A percentile compares a stretch with the other conserved stretches of the same genome.
Evolutionary conservation across 1,139 yeast genomes (phyloP).

Genomic region (Lizanozyma gosingica): DNA sequence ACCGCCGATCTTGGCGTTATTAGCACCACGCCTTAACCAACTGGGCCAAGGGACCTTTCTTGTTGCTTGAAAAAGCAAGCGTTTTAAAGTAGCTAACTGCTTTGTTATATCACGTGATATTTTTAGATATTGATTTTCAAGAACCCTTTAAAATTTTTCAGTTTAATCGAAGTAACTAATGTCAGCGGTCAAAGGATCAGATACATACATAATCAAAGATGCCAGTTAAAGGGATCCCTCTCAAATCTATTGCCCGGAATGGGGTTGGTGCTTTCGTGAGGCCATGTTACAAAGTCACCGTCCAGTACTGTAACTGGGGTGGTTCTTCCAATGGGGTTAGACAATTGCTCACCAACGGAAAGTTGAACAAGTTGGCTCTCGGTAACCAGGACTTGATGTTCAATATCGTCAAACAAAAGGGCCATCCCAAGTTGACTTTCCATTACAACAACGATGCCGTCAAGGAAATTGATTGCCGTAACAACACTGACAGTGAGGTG

Average conservation of each 20-base stretch:
- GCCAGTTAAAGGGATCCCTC: constrained; percentile 47
- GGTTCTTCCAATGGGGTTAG: constrained; percentile 86
- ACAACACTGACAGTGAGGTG: constrained; percentile 52
- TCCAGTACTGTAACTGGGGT: constrained; percentile 89
- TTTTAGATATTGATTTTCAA: not conserved
- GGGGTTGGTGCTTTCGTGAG: constrained; percentile 74
- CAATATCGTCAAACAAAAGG: constrained; percentile 57
- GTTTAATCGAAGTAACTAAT: not conserved
- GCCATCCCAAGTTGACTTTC: constrained; percentile 77
- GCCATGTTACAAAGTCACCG: constrained; percentile 56
- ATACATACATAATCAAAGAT: constrained; percentile 10
- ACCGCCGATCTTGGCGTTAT: constrained; percentile 52
- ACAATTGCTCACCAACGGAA: constrained; percentile 48
- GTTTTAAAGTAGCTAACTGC: not conserved
- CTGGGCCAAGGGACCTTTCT: constrained; percentile 43
- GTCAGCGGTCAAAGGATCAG: not conserved
- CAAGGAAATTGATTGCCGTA: constrained; percentile 40
- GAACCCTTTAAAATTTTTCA: not conserved
- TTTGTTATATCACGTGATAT: not conserved
- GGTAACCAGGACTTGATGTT: constrained; percentile 62
- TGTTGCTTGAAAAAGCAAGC: not conserved
- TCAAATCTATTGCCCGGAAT: constrained; percentile 54
- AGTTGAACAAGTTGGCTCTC: constrained; percentile 50
- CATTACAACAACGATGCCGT: constrained; percentile 38
- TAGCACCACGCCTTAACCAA: constrained; percentile 52